Evolutionary conservation across 306 rosid genomes (phyloP), one percentile per base, ranked within the genome.

Genomic region (Boehmeria nivea): DNA sequence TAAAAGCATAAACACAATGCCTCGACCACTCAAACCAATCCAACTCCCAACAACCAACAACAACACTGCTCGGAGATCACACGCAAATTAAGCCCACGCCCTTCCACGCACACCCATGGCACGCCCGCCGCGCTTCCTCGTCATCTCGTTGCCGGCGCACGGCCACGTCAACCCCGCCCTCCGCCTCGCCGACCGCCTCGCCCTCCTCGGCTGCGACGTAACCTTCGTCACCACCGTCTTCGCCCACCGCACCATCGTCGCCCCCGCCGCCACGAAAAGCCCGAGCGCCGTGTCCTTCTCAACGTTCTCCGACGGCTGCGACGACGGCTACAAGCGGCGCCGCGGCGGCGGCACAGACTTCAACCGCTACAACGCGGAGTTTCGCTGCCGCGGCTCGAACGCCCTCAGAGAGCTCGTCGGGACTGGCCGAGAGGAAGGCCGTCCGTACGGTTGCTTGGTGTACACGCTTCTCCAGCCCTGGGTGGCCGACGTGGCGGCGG

Each of bases 141-240:
- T 77, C 11, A 39, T 65, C 0, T 27, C 63, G 8, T 61, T 8
- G 12, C 66, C 73, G 1, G 76, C 58, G 0, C 79, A 69, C n/a
- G 78, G 83, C 25, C 83, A 77, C 60, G 63, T 69, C 43, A 72
- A 72, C 59, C 83, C 79, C 0, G 19, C 60, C 25, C 67, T 77
- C 6, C 72, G 69, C 21, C 67, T 77, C 7, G 72, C 76, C 47
- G 69, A 68, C 64, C 60, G 66, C 21, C 75, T 77, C 12, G 15
- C 66, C 22, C 27, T 27, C 60, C 38, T 43, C 2, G 66, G 68
- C 3, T 65, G 62, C 6, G 51, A 60, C 3, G 70, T 77, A 39
- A 77, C 79, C 11, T 56, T 51, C 14, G 43, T 26, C 53, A 72
- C 73, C 24, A 53, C 64, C 16, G 12, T 57, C 33, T 51, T 2